These are phyloP conservation scores for Limtongozyma cylindracea DNA, from an alignment of 805 yeast species.

Conservation along the genomic window DNA sequence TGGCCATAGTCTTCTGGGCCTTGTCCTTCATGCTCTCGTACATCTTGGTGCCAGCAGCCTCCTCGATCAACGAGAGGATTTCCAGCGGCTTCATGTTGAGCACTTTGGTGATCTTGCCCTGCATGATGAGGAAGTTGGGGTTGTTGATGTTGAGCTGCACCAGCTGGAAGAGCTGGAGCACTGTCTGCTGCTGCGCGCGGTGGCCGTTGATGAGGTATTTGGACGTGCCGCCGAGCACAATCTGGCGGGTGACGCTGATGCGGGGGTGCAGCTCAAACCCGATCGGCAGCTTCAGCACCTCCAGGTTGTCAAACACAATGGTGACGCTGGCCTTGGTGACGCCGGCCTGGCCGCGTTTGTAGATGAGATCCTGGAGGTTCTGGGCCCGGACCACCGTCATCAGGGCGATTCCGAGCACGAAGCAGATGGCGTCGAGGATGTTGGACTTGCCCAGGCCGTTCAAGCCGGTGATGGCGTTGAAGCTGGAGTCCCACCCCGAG, in stretches of 20 bases:
- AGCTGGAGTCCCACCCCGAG: conserved; percentile 86
- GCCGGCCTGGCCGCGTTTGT: conserved; percentile 96
- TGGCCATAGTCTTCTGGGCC: conserved; percentile 77
- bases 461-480: conserved; percentile 92
- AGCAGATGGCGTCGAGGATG: conserved; percentile 89
- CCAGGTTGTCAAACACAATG: conserved; percentile 77
- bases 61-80: conserved; percentile 76
- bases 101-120: conserved; percentile 93
- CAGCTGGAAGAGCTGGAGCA: conserved; percentile 71
- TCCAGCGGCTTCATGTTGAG: conserved; percentile 89
- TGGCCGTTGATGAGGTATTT: conserved; percentile 90
- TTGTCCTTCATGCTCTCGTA: conserved; percentile 84
- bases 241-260: conserved; percentile 80
- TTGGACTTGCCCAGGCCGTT: conserved; percentile 97
- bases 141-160: conserved; percentile 91
- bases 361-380: conserved; percentile 78
- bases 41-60: conserved; percentile 94
- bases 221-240: conserved; percentile 74
- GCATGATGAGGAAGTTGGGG: conserved; percentile 95
- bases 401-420: conserved; percentile 88
- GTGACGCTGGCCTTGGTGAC: conserved; percentile 93
- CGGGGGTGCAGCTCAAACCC: conserved; percentile 60
- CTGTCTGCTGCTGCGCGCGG: conserved; percentile 86
- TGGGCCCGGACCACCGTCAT: conserved; percentile 92
- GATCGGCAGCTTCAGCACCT: conserved; percentile 53